These are phyloP conservation scores for Yarrowia divulgata DNA, from an alignment of 805 yeast species.

Conservation along the genomic window DNA sequence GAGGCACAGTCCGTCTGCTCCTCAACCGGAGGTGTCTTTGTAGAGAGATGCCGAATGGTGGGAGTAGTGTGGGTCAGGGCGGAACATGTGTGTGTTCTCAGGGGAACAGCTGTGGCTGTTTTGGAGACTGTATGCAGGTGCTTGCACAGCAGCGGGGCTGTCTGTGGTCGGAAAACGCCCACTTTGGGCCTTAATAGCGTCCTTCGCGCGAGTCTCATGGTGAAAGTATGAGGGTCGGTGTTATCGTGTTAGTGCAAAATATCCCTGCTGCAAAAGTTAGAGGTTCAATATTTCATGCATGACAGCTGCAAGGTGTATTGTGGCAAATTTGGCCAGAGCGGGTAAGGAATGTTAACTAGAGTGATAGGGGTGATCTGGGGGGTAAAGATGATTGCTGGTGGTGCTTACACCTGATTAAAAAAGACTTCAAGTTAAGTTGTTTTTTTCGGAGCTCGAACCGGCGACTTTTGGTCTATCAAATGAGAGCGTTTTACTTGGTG, in stretches of 20 bases:
- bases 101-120: not conserved
- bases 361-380: too few species aligned
- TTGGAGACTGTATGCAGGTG: not conserved
- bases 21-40: not conserved
- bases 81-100: not conserved
- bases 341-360: too few species aligned
- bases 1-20: conserved; percentile 20
- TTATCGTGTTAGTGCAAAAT: not conserved
- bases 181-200: not conserved
- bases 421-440: too few species aligned
- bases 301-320: not conserved
- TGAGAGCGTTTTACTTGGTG: too few species aligned
- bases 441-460: too few species aligned
- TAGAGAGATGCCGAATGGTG: not conserved
- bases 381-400: too few species aligned
- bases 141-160: not conserved
- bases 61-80: not conserved
- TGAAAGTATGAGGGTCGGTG: too few species aligned
- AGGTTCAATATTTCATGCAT: conserved; percentile 28
- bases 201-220: conserved; percentile 18
- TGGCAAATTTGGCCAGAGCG: too few species aligned
- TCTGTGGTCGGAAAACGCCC: not conserved
- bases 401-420: too few species aligned
- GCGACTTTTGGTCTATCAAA: too few species aligned
- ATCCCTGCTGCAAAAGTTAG: not conserved